Percentiles rank a stretch among this genome's conserved stretches.
Conservation (phyloP, 148 eudicot genomes). For the Chenopodium berlandieri region DNA sequence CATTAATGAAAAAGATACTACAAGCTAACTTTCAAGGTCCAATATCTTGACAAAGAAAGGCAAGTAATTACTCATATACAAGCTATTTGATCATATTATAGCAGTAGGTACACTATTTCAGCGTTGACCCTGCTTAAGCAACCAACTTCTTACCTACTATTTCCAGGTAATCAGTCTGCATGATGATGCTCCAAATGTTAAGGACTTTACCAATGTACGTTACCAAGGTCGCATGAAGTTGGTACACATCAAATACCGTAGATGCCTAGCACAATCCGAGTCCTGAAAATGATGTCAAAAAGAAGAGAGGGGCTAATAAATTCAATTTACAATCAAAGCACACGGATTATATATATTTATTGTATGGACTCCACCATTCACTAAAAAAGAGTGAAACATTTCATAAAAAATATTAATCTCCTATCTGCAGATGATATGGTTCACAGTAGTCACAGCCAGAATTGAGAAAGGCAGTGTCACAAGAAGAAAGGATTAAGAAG, state of each 20-base stretch:
- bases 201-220: background rate
- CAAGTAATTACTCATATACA: slow-evolving; percentile 3
- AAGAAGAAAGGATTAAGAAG: background rate
- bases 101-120: slow-evolving; percentile 17
- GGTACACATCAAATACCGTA: background rate
- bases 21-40: slow-evolving; percentile 8
- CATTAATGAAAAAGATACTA: background rate
- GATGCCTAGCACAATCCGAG: background rate
- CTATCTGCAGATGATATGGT: background rate
- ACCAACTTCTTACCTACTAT: slow-evolving; percentile 16
- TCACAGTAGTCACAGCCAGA: background rate
- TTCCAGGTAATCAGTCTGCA: background rate
- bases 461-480: background rate
- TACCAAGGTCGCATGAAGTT: background rate
- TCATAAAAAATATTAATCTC: background rate
- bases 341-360: background rate
- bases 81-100: slow-evolving; percentile 1
- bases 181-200: background rate
- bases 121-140: slow-evolving; percentile 14
- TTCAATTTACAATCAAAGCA: background rate
- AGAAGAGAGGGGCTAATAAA: background rate
- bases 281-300: background rate
- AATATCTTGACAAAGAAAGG: slow-evolving; percentile 18
- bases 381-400: background rate
- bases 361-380: background rate